Evolutionary conservation across 257 asterid genomes (phyloP), one percentile per base, ranked within the genome.

Genomic region (Nicotiana undulata): DNA sequence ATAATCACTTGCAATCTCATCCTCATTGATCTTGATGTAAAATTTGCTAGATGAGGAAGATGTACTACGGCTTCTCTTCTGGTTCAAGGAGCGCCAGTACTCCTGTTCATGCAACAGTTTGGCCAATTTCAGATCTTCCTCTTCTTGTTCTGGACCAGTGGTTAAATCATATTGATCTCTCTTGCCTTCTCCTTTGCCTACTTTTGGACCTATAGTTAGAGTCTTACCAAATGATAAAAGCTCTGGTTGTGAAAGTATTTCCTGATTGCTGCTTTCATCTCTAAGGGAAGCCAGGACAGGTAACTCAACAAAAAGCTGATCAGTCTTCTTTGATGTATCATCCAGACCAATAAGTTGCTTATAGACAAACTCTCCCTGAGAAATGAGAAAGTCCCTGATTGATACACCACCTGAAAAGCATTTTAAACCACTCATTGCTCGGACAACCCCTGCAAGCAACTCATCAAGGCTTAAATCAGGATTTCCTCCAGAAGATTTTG

Each of bases 1-100:
- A 85, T 95, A 95, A 83, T 93, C 99, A 86, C 84, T 90, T 79
- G 98, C 97, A 65, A 95, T 95, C 90, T 95, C 99, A 89, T 92
- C 99, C 86, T 95, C 99, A 55, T 93, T 92, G 84, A 95, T 95
- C 90, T 91, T 95, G 61, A 95, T 92, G 85, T 93, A 95, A 83
- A 87, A 91, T 81, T 93, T 91, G 85, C 85, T 83, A 0, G 94
- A 89, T 9, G 85, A 85, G 51, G 91, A 85, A 79, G 90, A 76
- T 20, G 93, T 68, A 80, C 88, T 89, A 68, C 86, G 80, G 67
- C 88, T 67, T 76, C 88, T 95, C 85, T 87, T 95, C 86, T 90
- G 90, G 88, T 91, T 93, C 97, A 91, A 85, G 58, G 94, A 87
- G 51, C 81, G 89, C 98, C 99, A 95, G 52, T 81, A 28, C 82